phyloP scores from a whole-genome alignment of 345 rosid genomes.

The Brassica nigra region DNA sequence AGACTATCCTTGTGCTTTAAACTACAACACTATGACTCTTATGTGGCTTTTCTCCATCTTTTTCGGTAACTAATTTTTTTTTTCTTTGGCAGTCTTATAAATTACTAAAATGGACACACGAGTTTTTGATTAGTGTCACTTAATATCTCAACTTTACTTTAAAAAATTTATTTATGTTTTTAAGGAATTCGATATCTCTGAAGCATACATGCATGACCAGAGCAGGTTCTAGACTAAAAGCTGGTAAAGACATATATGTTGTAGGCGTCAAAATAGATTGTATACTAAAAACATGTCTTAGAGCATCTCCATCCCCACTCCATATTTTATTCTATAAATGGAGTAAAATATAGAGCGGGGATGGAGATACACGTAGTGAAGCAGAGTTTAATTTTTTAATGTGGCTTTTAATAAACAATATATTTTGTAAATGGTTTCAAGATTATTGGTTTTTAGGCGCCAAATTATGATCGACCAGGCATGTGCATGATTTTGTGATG shows the following conservation, averaged over 20 bases:
- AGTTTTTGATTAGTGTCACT: background rate
- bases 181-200: background rate
- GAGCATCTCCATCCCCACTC: no score
- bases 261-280: background rate
- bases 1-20: no score
- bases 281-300: background rate
- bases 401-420: background rate
- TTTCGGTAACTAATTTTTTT: background rate
- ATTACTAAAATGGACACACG: background rate
- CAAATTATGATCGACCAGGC: background rate
- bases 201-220: constrained; percentile 1
- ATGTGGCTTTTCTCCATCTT: background rate
- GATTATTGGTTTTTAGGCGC: background rate
- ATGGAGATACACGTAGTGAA: background rate
- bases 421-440: background rate
- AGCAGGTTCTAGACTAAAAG: background rate
- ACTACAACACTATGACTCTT: background rate
- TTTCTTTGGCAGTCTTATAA: background rate
- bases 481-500: constrained; percentile 15
- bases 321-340: no score
- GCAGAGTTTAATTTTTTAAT: background rate
- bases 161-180: background rate
- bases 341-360: no score
- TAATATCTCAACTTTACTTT: background rate
- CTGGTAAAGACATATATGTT: background rate